These are phyloP conservation scores for Pneumocystis oryctolagi DNA, from an alignment of 1,139 yeast species.

Conservation along the genomic window DNA sequence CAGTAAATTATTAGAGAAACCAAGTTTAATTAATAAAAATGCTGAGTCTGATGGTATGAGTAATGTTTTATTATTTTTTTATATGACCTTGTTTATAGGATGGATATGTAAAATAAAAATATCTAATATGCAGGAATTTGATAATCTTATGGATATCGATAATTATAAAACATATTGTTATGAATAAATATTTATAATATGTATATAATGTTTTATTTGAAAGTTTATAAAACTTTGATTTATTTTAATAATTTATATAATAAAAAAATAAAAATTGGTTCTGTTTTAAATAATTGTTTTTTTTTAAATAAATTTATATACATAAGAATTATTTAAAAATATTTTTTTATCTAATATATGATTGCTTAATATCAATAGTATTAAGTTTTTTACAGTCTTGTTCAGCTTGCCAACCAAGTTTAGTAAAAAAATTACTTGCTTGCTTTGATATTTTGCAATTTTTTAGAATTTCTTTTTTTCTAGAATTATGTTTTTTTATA, in stretches of 20 bases:
- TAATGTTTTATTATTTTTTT: conserved; percentile 4
- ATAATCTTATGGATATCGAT: not conserved
- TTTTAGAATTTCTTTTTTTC: not conserved
- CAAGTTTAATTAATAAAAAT: conserved; percentile 68
- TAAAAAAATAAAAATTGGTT: not conserved
- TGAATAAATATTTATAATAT: not conserved
- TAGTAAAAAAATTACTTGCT: not conserved
- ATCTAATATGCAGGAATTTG: not conserved
- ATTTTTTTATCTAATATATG: not conserved
- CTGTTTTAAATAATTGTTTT: not conserved
- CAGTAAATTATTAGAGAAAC: conserved; percentile 46
- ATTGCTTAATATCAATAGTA: not conserved
- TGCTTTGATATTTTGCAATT: not conserved
- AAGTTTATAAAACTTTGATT: not conserved
- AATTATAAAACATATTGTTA: not conserved
- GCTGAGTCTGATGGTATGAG: conserved; percentile 67
- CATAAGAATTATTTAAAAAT: not conserved
- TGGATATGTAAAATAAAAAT: not conserved
- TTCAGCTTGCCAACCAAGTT: not conserved
- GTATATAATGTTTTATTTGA: not conserved
- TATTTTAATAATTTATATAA: not conserved
- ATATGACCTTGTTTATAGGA: not conserved
- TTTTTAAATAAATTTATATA: not conserved
- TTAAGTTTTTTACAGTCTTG: not conserved
- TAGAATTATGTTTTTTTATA: not conserved